Evolutionary conservation across 2,329 filamentous ascomycete genomes (phyloP), one percentile per base, ranked within the genome.

Genomic region (Alternaria triticimaculans): DNA sequence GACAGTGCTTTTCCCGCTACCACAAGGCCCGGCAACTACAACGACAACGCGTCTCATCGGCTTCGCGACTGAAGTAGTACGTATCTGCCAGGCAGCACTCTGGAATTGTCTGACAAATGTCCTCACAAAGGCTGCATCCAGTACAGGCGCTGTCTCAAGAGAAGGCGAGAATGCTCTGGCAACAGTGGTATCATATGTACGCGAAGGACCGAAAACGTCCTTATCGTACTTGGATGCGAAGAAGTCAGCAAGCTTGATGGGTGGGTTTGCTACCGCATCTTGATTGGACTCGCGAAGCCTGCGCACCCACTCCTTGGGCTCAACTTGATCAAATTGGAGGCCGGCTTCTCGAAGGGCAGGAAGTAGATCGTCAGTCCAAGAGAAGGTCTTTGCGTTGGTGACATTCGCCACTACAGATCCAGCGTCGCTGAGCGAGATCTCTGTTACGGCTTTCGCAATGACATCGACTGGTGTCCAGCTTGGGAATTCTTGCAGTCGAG

Each of bases 211-310:
- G 45, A 69, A 70, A 2, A 15, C 45, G n/a, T 69, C 67, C 3
- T 59, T 62, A 51, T 84, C 83, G 64, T 87, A 88, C 69, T 87
- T 87, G 3, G 77, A 76, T 5, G 80, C 74, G 62, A 87, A 87
- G 76, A 86, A 88, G 45, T 86, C 84, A 1, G 87, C 63, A 1
- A 87, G 77, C 72, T 87, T 87, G 65, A 86, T 80, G 0, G 84
- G 81, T 11, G 86, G 85, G 65, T 88, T 88, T 15, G 66, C 73
- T 6, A 78, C 64, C 0, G 84, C 83, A 70, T 88, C 84, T 3
- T 78, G 80, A 54, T 87, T 82, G 3, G 82, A 83, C 3, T 76
- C 76, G 5, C 83, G 62, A 6, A 87, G 70, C 28, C 66, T 65
- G 49, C 55, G 54, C 12, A 76, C 56, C 73, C 73, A 77, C 37